These are phyloP conservation scores for Phytophthora cactorum DNA, from an alignment of 352 stramenopile genomes.

Conservation along the genomic window DNA sequence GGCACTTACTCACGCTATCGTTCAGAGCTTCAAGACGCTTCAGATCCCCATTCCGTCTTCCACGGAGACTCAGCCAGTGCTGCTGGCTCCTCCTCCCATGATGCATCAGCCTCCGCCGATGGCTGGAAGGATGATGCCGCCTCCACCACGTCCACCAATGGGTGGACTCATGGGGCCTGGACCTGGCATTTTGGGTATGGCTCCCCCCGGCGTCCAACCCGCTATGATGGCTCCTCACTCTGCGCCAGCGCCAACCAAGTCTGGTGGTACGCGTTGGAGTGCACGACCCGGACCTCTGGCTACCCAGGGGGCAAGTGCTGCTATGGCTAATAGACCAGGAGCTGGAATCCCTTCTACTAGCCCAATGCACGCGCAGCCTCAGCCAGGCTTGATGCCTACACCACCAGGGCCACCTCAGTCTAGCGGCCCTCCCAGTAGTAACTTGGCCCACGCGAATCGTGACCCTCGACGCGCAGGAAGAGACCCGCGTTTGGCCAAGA, in stretches of 20 bases:
- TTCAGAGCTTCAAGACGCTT: conserved; percentile 86
- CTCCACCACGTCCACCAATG: conserved; percentile 41
- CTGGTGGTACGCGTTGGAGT: conserved; percentile 69
- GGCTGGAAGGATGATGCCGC: conserved; percentile 42
- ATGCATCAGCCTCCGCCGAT: conserved; percentile 46
- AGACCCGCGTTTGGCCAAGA: conserved; percentile 67
- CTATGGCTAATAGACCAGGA: conserved; percentile 27
- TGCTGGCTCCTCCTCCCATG: conserved; percentile 43
- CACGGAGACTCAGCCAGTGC: conserved; percentile 57
- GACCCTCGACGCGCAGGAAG: conserved; percentile 60
- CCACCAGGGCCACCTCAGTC: conserved; percentile 29
- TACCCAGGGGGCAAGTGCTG: conserved; percentile 35
- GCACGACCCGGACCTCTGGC: conserved; percentile 59
- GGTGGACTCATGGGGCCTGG: conserved; percentile 38
- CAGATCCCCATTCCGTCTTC: conserved; percentile 80
- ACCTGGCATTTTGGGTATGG: conserved; percentile 58
- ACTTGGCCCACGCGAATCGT: conserved; percentile 41
- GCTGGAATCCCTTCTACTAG: conserved; percentile 31
- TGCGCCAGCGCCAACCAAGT: conserved; percentile 41
- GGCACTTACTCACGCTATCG: conserved; percentile 82
- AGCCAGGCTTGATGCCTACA: conserved; percentile 40
- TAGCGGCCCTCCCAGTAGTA: conserved; percentile 34
- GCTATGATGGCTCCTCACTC: conserved; percentile 36
- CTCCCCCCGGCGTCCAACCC: conserved; percentile 29
- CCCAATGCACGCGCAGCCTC: conserved; percentile 32